A percentile compares a stretch with the other conserved stretches of the same genome.
These are phyloP conservation scores for Botryotinia calthae DNA, from an alignment of 2,329 filamentous ascomycete species.

Conservation along the genomic window DNA sequence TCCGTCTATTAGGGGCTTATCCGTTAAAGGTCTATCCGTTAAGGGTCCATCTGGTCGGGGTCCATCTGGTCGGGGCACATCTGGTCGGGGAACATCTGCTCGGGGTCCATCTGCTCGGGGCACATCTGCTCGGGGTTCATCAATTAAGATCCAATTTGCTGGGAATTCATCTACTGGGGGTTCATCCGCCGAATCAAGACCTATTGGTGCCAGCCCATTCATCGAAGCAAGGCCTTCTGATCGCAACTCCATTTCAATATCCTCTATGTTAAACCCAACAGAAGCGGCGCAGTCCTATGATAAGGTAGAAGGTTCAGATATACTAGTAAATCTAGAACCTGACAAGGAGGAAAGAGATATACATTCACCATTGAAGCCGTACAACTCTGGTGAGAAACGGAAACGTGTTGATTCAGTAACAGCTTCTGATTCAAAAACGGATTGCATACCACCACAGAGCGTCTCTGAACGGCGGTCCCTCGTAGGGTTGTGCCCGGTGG, in stretches of 20 bases:
- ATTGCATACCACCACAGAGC: background rate
- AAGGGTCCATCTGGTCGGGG: no score
- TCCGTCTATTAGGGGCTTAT: background rate
- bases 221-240: background rate
- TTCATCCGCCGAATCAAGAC: no score
- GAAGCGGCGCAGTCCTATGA: no score
- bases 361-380: background rate
- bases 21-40: no score
- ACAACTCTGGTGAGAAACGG: background rate
- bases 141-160: no score
- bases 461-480: background rate
- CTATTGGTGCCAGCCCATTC: no score
- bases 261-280: background rate
- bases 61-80: no score
- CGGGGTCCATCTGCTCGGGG: no score
- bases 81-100: no score
- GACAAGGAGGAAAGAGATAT: background rate
- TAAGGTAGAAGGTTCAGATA: background rate
- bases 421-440: background rate
- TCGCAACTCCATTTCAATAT: background rate
- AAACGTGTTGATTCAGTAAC: background rate
- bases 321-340: background rate
- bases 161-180: no score
- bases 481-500: background rate
- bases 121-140: no score